phyloP scores from a whole-genome alignment of 768 basidiomycete species.

The Termitomyces eurrhizus region DNA sequence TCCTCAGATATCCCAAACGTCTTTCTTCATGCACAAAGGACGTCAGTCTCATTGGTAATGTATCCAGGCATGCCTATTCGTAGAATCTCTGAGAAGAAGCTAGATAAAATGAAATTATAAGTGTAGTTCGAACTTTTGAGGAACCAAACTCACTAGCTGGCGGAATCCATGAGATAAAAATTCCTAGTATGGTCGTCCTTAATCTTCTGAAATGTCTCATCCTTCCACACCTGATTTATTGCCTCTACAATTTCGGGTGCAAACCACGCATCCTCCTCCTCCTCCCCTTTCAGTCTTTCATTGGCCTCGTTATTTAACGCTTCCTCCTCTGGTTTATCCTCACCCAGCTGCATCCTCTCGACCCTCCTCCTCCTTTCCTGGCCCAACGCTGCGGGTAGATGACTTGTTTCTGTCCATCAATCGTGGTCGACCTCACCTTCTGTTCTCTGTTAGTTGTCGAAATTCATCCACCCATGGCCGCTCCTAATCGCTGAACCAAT shows the following conservation, averaged over 20 bases:
- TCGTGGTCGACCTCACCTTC: slow-evolving; percentile 35
- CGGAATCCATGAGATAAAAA: slow-evolving; percentile 96
- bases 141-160: slow-evolving; percentile 63
- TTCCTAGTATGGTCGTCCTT: slow-evolving; percentile 59
- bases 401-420: slow-evolving; percentile 18
- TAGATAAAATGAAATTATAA: slow-evolving; percentile 20
- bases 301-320: neutral
- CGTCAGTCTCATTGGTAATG: slow-evolving; percentile 79
- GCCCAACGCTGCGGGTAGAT: slow-evolving; percentile 1
- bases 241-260: slow-evolving; percentile 62
- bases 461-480: slow-evolving; percentile 65
- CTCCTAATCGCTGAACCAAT: neutral
- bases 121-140: neutral
- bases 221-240: slow-evolving; percentile 64
- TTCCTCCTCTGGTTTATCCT: slow-evolving; percentile 13
- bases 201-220: slow-evolving; percentile 54
- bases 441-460: slow-evolving; percentile 54
- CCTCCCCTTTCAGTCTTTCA: neutral
- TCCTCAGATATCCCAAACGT: slow-evolving; percentile 92
- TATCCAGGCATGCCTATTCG: slow-evolving; percentile 78
- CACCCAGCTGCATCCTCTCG: neutral
- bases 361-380: slow-evolving; percentile 1
- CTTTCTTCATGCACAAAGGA: slow-evolving; percentile 79
- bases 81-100: slow-evolving; percentile 80
- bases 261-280: slow-evolving; percentile 25